Base-by-base conservation (phyloP, 257 asterid genomes). In the Solanum appendiculatum region DNA sequence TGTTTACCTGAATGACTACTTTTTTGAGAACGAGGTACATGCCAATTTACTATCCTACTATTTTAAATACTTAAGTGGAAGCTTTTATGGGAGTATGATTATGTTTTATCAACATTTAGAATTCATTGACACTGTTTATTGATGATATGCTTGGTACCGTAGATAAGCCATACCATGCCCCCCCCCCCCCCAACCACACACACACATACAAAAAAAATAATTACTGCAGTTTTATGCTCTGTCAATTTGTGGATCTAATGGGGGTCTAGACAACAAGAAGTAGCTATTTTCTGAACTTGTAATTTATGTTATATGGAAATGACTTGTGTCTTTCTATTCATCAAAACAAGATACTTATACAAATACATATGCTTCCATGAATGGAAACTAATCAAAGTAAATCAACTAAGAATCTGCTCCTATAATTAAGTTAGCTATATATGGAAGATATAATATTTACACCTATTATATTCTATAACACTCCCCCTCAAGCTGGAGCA, bases 1-100 rank as follows among this genome's bases (percentile, higher is more conserved):
- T 87, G 92, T 95, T 77, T 95, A 95, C 90, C 91, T 95, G 91
- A 90, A 93, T 90, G 89, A 93, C 90, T 93, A 94, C 39, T 95
- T 95, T 75, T 95, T 93, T 66, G 98, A 94, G 94, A 95, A 94
- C 56, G 90, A 94, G 98, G 98, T 95, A 77, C 86, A 21, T 33
- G 36, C 25, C 42, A 18, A 46, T 63, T n/a, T 16, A 16, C 64
- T 42, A 80, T 34, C 40, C 42, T 80, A 46, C 31, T 80, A 7
- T 25, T 14, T 77, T 42, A 9, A 23, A 2, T 80, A 46, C 42
- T 80, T 46, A 1, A 4, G 1, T 27, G 63, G 54, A 44, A 42
- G 64, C 84, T 78, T 42, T 75, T 40, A 3, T 40, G 58, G 60
- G 40, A 78, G 37, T 27, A 15, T 42, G 0, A 2, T 78, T 44